Percentiles rank a stretch among this genome's conserved stretches.
phyloP scores from a whole-genome alignment of 208 protist species.

The Trypanosoma scelopori region DNA sequence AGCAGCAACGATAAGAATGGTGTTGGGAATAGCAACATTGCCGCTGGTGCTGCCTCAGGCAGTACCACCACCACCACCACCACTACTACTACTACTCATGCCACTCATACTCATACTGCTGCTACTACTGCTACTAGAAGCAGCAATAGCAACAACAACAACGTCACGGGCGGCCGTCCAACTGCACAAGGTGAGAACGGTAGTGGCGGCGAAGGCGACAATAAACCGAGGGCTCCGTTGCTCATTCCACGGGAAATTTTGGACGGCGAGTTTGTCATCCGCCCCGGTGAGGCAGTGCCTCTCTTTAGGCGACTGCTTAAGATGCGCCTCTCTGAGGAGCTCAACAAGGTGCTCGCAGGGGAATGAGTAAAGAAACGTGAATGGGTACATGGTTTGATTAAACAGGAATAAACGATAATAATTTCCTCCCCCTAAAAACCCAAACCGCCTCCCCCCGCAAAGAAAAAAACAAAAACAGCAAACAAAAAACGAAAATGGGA shows the following conservation, averaged over 20 bases:
- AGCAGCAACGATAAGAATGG: too few relatives aligned
- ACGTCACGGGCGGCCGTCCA: not conserved
- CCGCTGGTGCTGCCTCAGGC: not conserved
- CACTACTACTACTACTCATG: not conserved
- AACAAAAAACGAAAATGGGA: constrained; percentile 12
- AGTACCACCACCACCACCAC: not conserved
- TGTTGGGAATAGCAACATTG: not conserved
- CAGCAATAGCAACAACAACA: too few relatives aligned
- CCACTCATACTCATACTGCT: too few relatives aligned
- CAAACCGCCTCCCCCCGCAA: too few relatives aligned
- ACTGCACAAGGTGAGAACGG: not conserved
- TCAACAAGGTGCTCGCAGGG: constrained; percentile 6
- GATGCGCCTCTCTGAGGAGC: constrained; percentile 12
- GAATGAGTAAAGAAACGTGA: constrained; percentile 1
- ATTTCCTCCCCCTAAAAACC: too few relatives aligned
- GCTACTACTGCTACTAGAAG: too few relatives aligned
- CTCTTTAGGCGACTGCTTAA: constrained; percentile 20
- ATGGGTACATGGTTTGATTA: not conserved
- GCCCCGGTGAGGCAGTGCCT: constrained; percentile 16
- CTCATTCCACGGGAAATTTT: constrained; percentile 10
- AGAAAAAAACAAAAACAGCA: too few relatives aligned
- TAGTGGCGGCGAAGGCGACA: not conserved
- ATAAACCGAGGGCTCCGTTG: not conserved
- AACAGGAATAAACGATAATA: not conserved
- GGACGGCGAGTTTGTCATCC: constrained; percentile 16